Evolutionary conservation across 2,329 filamentous ascomycete genomes (phyloP), one percentile per base, ranked within the genome.

Genomic region (Alternaria brassicicola): DNA sequence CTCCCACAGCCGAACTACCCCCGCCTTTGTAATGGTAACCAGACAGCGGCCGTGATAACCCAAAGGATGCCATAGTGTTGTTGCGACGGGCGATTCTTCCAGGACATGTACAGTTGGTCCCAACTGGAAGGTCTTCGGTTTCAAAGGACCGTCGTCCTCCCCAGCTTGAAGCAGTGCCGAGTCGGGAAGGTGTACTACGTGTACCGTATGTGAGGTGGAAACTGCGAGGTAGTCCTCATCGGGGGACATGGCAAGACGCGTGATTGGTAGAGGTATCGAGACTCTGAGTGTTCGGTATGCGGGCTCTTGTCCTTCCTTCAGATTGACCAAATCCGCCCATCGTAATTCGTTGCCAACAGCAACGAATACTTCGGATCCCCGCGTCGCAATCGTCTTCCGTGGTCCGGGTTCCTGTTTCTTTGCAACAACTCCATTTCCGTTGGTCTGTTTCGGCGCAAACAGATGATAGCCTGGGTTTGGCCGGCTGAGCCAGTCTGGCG

Each of bases 71-170:
- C 95, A 99, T 57, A 97, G 70, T 4, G 89, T 90, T 1, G 92
- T 92, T 21, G 89, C 88, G 55, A 99, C 84, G 2, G 91, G 87
- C 7, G 92, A 87, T 65, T 93, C 89, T 45, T 94, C 92, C 48
- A 93, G 89, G 47, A 97, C 92, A 77, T 98, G 94, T 3, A 90
- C 93, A 3, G 92, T 96, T 28, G 93, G 93, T 1, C 94, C 94
- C n/a, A 98, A 83, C 19, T 94, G 94, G 79, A 92, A 96, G 52
- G 92, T 92, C 76, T 92, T 96, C 28, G 93, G 84, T 71, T 91
- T 91, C 69, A 97, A 83, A 5, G 89, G 86, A 9, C 85, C 83
- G 45, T 79, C 82, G 70, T 94, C 55, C 33, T 59, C 91, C 43
- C 85, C 82, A 58, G 87, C 85, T 15, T 87, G 88, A 30, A 97